Evolutionary conservation across 305 asterid genomes (phyloP), one percentile per base, ranked within the genome.

Genomic region (Solanum chacoense): DNA sequence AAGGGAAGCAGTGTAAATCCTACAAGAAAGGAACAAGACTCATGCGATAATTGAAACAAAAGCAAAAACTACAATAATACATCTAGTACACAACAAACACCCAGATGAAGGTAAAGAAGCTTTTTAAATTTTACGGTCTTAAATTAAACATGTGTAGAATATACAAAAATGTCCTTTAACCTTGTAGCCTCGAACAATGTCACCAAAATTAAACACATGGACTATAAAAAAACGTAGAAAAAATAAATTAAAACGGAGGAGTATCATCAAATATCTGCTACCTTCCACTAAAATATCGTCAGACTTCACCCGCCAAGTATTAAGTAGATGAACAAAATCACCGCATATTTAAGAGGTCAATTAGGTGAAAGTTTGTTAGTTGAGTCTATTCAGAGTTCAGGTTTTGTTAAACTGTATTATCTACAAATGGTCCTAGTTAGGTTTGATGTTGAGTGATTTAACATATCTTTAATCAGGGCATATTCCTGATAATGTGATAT

Each of bases 351-450:
- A 29, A 83, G 72, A 45, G 31, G 42, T 20, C 34, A 83, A 50
- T 83, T 83, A 42, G 87, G 22, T 50, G 31, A 50, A 83, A 50
- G 87, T 81, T 81, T 14, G 86, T 31, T 83, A 1, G 87, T 83
- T 31, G 72, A 18, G 73, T 20, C 42, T 29, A 81, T 81, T 29
- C 42, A 31, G 73, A 18, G 73, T 50, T 31, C 12, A 83, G 40
- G 22, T 31, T 29, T 42, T 50, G 73, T 50, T 50, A 50, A 78
- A 50, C 38, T 83, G 73, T 29, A 18, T 83, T 83, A 84, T 55
- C 87, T 31, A 26, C 87, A 84, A 84, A 84, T 84, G 74, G 74
- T 20, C 87, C 87, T 84, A 55, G 87, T 84, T 55, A 55, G 87
- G 74, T 84, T 84, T 84, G 87, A 84, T 32, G 74, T 84, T 50